Conservation (phyloP, 805 yeast genomes). For the Kluyveromyces nonfermentans region DNA sequence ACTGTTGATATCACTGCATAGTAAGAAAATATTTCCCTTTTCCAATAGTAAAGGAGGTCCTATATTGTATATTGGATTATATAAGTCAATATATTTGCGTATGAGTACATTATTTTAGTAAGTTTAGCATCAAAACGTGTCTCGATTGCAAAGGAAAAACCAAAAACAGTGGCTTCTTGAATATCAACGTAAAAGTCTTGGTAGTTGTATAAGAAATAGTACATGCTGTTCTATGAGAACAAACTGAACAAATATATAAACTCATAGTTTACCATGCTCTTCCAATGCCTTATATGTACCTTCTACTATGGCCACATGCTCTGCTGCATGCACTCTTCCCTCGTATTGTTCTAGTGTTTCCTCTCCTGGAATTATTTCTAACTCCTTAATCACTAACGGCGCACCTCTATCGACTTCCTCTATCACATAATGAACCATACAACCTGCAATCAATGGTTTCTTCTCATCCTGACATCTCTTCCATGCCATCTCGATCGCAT, state of each 20-base stretch:
- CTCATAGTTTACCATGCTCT: not conserved
- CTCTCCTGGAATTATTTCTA: slow-evolving; percentile 51
- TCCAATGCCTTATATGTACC: slow-evolving; percentile 62
- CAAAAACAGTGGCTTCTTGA: no score
- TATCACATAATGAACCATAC: slow-evolving; percentile 96
- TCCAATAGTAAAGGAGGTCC: not conserved
- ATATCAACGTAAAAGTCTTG: no score
- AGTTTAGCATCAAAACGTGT: no score
- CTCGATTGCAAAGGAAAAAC: no score
- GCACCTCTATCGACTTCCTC: slow-evolving; percentile 92
- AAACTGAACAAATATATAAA: no score
- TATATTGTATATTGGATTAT: not conserved
- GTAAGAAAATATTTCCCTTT: not conserved
- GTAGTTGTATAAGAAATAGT: no score
- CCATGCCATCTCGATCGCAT: slow-evolving; percentile 96
- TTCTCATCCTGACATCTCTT: slow-evolving; percentile 67
- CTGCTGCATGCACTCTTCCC: slow-evolving; percentile 68
- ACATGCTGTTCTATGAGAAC: no score
- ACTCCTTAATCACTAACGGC: slow-evolving; percentile 75
- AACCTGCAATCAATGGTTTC: slow-evolving; percentile 73
- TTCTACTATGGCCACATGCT: slow-evolving; percentile 89
- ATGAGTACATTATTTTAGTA: not conserved
- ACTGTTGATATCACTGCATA: slow-evolving; percentile 32
- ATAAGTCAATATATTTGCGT: not conserved
- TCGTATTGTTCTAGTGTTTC: slow-evolving; percentile 79